Conservation (phyloP, 331 rosid species). For the Rosa hybrid region DNA sequence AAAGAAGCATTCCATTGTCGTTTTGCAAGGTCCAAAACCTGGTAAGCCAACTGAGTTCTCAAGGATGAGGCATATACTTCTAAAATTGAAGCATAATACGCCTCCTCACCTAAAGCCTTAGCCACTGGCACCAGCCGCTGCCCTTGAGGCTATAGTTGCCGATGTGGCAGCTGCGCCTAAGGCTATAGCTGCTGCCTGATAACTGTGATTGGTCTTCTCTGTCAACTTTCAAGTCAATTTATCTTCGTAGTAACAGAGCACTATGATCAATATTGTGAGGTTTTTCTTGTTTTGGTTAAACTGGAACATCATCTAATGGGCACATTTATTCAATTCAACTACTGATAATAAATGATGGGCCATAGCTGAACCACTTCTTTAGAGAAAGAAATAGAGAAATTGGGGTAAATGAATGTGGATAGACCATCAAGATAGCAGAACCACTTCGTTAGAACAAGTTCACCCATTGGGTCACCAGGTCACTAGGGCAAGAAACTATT, state of each 20-base stretch:
- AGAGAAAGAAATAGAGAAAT: no score
- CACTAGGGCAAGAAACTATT: no score
- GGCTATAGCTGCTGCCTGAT: constrained; percentile 29
- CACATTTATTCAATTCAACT: neutral
- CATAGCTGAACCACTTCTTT: no score
- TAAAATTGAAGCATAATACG: constrained; percentile 43
- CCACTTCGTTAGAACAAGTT: no score
- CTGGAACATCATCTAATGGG: neutral
- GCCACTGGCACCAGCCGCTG: constrained; percentile 16
- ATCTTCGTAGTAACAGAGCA: neutral
- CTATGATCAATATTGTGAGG: constrained; percentile 14
- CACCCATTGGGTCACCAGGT: no score
- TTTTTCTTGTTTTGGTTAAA: neutral
- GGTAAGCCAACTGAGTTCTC: constrained; percentile 51
- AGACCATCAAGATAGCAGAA: no score
- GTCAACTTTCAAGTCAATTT: neutral
- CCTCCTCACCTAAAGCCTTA: constrained; percentile 41
- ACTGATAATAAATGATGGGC: no score
- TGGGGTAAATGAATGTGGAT: no score
- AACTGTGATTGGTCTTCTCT: neutral
- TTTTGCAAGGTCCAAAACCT: constrained; percentile 48
- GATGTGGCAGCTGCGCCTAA: constrained; percentile 11
- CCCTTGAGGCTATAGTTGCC: constrained; percentile 11
- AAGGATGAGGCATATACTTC: constrained; percentile 45
- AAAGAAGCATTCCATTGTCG: constrained; percentile 29